Base-by-base conservation (phyloP, 2,329 filamentous ascomycete species). In the Alternaria tenuissima region DNA sequence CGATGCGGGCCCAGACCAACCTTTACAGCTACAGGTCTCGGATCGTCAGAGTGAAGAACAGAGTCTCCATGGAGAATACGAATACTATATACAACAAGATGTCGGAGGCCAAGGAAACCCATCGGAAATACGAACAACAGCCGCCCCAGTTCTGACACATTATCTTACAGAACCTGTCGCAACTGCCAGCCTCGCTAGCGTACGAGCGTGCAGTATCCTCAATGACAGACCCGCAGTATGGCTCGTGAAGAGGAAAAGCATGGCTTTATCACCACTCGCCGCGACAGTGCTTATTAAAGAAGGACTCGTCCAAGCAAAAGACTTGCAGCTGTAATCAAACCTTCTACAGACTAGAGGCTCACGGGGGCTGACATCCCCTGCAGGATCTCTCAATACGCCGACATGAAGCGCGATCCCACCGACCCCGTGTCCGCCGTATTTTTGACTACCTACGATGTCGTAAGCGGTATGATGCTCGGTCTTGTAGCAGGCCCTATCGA, bases 201-300 rank as follows among this genome's bases (percentile, higher is more conserved):
- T 63, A 16, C 57, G 53, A 41, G 42, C 57, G 18, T 78, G 76
- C 55, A 66, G 61, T 20, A 49, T 78, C 2, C 48, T 74, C 2
- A 67, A 56, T 0, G 56, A 73, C 12, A 64, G 70, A 5, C 68
- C 63, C 2, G 76, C 75, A 16, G 64, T 71, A 3, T 78, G 73
- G 74, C 59, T 67, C 2, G 56, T 75, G 1, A 72, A 71, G 44
- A 62, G 56, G 24, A 73, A 71, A 14, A 62, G 69, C 12, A 51
- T 71, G 18, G 61, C 67, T 11, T 61, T 76, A 3, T 72, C 67
- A 20, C 68, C 71, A 7, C 53, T 78, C 7, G 73, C 69, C 9
- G 75, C 71, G 20, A 65, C 69, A 5, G 65, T 74, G 9, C 62
- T 78, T 1, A 59, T 65, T 14, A 73, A 71, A 28, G 72, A 74